phyloP scores from a whole-genome alignment of 2,329 filamentous ascomycete genomes.

The Curvularia spicifera region DNA sequence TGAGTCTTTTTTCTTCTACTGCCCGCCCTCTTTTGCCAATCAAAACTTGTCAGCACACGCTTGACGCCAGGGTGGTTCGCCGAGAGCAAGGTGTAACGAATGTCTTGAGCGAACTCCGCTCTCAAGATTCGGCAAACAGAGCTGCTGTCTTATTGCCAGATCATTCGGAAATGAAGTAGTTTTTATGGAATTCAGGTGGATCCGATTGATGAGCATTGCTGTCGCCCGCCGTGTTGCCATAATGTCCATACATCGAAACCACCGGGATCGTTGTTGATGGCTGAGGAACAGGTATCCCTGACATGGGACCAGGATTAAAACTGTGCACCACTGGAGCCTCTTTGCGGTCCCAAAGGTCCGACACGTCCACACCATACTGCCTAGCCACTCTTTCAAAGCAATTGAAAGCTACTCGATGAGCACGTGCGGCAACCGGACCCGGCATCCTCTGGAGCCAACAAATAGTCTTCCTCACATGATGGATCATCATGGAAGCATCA shows the following conservation, averaged over 20 bases:
- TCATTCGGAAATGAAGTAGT: constrained; percentile 13
- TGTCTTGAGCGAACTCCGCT: not conserved
- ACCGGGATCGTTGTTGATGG: constrained; percentile 1
- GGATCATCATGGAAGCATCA: constrained; percentile 27
- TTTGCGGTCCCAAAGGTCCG: constrained; percentile 13
- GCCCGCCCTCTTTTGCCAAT: not conserved
- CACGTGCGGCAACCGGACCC: constrained; percentile 34
- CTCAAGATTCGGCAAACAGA: not conserved
- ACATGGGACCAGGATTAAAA: not conserved
- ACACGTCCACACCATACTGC: constrained; percentile 25
- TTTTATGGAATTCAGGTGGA: constrained; percentile 4
- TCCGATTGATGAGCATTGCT: constrained; percentile 5
- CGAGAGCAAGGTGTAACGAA: not conserved
- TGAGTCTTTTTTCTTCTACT: not conserved
- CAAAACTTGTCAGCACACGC: not conserved
- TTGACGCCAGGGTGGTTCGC: not conserved
- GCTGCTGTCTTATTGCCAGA: not conserved
- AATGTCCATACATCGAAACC: constrained; percentile 8
- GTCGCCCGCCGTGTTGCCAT: constrained; percentile 4
- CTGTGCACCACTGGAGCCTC: constrained; percentile 6
- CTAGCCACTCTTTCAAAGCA: constrained; percentile 29
- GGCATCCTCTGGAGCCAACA: constrained; percentile 47
- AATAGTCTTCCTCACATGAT: constrained; percentile 39
- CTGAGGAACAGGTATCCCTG: not conserved
- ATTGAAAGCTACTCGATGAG: constrained; percentile 28